Percentiles rank a stretch among this genome's conserved stretches.
Conservation (phyloP, 2,329 filamentous ascomycete species). For the Aphanocladium album region DNA sequence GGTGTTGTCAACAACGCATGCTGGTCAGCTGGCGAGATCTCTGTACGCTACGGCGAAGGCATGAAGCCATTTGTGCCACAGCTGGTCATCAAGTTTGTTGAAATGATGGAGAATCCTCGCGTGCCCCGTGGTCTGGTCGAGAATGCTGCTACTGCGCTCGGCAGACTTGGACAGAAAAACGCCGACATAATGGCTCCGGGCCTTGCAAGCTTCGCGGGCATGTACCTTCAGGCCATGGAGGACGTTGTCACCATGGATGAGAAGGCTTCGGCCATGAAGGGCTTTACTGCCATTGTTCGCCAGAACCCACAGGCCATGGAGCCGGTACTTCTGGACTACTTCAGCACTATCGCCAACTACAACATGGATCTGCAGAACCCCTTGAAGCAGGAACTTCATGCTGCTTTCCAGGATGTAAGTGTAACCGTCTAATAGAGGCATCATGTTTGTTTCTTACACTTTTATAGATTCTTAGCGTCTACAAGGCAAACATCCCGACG, state of each 20-base stretch:
- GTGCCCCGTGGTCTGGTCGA: slow-evolving; percentile 85
- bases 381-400: slow-evolving; percentile 60
- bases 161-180: slow-evolving; percentile 77
- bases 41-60: slow-evolving; percentile 68
- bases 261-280: slow-evolving; percentile 88
- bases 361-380: slow-evolving; percentile 56
- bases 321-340: slow-evolving; percentile 74
- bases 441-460: slow-evolving; percentile 2
- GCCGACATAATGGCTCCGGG: slow-evolving; percentile 72
- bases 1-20: slow-evolving; percentile 97
- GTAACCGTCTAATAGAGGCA: not conserved
- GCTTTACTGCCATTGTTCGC: slow-evolving; percentile 79
- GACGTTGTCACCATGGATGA: slow-evolving; percentile 86
- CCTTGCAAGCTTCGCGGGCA: slow-evolving; percentile 71
- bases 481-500: slow-evolving; percentile 55
- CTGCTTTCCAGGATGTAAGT: slow-evolving; percentile 71
- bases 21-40: slow-evolving; percentile 92
- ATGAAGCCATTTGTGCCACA: slow-evolving; percentile 75
- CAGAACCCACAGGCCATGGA: slow-evolving; percentile 92
- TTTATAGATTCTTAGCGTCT: slow-evolving; percentile 46
- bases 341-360: slow-evolving; percentile 76
- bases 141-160: slow-evolving; percentile 90
- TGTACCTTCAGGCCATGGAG: slow-evolving; percentile 76
- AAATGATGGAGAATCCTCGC: slow-evolving; percentile 78
- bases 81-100: slow-evolving; percentile 69